phyloP scores from a whole-genome alignment of 768 basidiomycete species.

The Termitomyces bulborhizus region DNA sequence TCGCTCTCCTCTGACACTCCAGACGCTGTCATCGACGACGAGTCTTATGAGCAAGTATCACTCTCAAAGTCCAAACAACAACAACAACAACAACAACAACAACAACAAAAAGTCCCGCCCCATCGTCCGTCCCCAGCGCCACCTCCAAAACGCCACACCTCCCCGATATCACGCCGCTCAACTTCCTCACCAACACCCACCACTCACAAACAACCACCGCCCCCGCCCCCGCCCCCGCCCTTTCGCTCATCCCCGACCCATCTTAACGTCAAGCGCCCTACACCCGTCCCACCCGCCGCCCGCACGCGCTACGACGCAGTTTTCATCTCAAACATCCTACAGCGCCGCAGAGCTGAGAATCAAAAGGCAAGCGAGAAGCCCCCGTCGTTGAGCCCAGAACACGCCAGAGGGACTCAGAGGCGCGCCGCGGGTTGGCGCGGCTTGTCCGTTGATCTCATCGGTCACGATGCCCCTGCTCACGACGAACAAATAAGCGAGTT shows the following conservation, averaged over 20 bases:
- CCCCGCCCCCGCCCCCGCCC: too few species aligned
- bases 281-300: conserved; percentile 62
- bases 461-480: too few species aligned
- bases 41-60: conserved; percentile 70
- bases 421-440: conserved; percentile 73
- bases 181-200: not conserved
- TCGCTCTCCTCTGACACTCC: conserved; percentile 60
- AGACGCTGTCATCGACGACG: conserved; percentile 24
- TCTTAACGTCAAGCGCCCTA: conserved; percentile 40
- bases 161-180: too few species aligned
- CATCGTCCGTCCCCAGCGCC: conserved; percentile 33
- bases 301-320: conserved; percentile 62
- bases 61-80: conserved; percentile 17
- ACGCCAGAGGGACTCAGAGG: conserved; percentile 33
- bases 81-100: conserved; percentile 38
- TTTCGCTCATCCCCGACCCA: conserved; percentile 8
- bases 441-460: conserved; percentile 55
- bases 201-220: not conserved
- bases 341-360: conserved; percentile 36
- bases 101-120: conserved; percentile 41
- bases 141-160: conserved; percentile 16
- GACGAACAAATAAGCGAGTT: conserved; percentile 4
- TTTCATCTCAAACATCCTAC: conserved; percentile 54
- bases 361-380: conserved; percentile 25
- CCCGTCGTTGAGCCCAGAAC: conserved; percentile 26